phyloP scores from a whole-genome alignment of 2,329 filamentous ascomycete species.

The Fusarium sp. region DNA sequence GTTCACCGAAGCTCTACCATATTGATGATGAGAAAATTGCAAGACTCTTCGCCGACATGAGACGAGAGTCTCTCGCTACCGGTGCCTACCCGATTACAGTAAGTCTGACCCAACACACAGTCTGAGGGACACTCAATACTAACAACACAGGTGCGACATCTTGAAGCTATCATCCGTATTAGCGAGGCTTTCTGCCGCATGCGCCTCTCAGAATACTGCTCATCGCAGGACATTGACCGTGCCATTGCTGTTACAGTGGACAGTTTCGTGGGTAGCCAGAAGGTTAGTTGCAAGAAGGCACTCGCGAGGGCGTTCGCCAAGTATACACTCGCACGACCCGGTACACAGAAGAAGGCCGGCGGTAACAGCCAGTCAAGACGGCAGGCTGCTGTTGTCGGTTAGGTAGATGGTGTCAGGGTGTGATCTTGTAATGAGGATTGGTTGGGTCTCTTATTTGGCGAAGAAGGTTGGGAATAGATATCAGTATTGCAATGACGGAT shows the following conservation, averaged over 20 bases:
- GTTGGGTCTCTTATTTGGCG: constrained; percentile 29
- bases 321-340: constrained; percentile 76
- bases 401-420: not conserved
- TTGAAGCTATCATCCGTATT: constrained; percentile 98
- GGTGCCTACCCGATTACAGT: constrained; percentile 98
- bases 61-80: constrained; percentile 90
- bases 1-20: constrained; percentile 92
- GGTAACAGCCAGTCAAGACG: constrained; percentile 47
- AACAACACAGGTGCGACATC: constrained; percentile 83
- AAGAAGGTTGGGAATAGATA: constrained; percentile 31
- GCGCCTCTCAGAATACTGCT: constrained; percentile 97
- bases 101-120: constrained; percentile 57
- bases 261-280: constrained; percentile 95
- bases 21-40: constrained; percentile 98
- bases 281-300: constrained; percentile 97
- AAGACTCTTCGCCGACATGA: constrained; percentile 94
- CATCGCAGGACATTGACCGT: constrained; percentile 90
- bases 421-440: constrained; percentile 1
- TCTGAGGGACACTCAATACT: constrained; percentile 7
- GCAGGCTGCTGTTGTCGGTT: constrained; percentile 51
- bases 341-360: constrained; percentile 48
- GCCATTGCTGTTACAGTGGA: constrained; percentile 97
- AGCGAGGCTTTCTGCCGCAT: constrained; percentile 96
- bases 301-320: constrained; percentile 95
- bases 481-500: constrained; percentile 32